Evolutionary conservation across 768 basidiomycete genomes (phyloP), one percentile per base, ranked within the genome.

Genomic region (Strobilomyces confusus): DNA sequence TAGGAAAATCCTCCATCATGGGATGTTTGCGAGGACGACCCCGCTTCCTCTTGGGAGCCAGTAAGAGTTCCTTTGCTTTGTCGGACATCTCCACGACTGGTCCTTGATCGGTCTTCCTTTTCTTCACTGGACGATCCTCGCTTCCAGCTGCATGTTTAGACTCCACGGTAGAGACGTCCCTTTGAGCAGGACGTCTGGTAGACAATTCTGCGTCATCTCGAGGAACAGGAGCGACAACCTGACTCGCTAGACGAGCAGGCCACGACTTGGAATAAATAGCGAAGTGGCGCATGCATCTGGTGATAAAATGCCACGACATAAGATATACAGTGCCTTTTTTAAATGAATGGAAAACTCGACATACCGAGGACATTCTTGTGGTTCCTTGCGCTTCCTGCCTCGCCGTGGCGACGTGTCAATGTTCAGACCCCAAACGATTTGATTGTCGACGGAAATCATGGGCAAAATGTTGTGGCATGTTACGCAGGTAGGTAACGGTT

Each of bases 311-410:
- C 49, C 38, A 45, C 46, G 59, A 47, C 33, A 53, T 60, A 49
- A 56, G 54, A 58, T 46, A n/a, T n/a, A n/a, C n/a, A 56, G 37
- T 47, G 55, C 9, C 6, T 37, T 26, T 52, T 41, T 44, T 20
- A 58, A 56, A 54, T 32, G 48, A 72, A 79, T 36, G 43, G 46
- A 41, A 57, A 62, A 26, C 19, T 55, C 38, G 57, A 64, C 64
- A 44, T 66, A 92, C 89, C 89, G 77, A 51, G 87, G 87, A 68
- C 89, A 92, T 26, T 88, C 85, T 56, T 81, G 80, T 55, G 80
- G 79, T 55, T 74, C 74, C 67, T 83, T 84, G 62, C 80, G 83
- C 67, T 79, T 84, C 67, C 73, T 80, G 45, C 74, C 74, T 62
- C 69, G 64, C 58, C 66, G 69, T 6, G 69, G 70, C 30, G 79